Conservation (phyloP, 1,284 basidiomycete genomes). For the Ustilago loliicola region DNA sequence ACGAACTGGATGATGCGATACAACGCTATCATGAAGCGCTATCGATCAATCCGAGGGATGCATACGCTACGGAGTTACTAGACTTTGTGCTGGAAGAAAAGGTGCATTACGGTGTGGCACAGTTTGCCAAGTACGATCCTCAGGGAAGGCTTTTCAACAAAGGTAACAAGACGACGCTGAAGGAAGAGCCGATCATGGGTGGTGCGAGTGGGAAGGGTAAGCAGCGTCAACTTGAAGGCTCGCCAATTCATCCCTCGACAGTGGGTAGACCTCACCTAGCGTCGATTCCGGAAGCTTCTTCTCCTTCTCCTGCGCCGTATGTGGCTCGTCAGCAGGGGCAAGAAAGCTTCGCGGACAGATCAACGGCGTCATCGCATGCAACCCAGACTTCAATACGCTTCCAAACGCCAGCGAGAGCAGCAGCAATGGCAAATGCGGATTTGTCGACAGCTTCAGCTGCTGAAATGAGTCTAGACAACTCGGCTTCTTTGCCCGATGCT, state of each 20-base stretch:
- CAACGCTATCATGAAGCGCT: conserved; percentile 62
- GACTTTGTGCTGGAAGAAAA: conserved; percentile 58
- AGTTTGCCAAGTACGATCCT: conserved; percentile 33
- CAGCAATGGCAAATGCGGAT: conserved; percentile 6
- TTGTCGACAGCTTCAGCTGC: conserved; percentile 13
- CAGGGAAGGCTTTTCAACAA: conserved; percentile 1
- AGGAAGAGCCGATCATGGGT: not conserved
- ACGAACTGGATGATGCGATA: conserved; percentile 59
- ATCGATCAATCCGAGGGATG: conserved; percentile 54
- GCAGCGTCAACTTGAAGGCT: not conserved
- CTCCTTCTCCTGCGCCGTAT: conserved; percentile 11
- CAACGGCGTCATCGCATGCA: conserved; percentile 16
- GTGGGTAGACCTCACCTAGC: conserved; percentile 6
- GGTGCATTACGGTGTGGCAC: conserved; percentile 31
- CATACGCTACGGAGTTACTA: conserved; percentile 53
- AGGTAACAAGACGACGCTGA: not conserved
- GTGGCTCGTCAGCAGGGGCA: not conserved
- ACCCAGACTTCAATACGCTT: not conserved
- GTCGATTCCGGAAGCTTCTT: conserved; percentile 16
- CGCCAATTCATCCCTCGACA: not conserved
- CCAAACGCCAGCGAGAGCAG: not conserved
- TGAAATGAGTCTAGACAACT: conserved; percentile 49
- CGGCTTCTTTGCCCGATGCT: not conserved
- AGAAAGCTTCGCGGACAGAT: conserved; percentile 1
- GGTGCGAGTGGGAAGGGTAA: conserved; percentile 12